Evolutionary conservation across 352 stramenopile species (phyloP).

Genomic region (Pythium apleroticum): DNA sequence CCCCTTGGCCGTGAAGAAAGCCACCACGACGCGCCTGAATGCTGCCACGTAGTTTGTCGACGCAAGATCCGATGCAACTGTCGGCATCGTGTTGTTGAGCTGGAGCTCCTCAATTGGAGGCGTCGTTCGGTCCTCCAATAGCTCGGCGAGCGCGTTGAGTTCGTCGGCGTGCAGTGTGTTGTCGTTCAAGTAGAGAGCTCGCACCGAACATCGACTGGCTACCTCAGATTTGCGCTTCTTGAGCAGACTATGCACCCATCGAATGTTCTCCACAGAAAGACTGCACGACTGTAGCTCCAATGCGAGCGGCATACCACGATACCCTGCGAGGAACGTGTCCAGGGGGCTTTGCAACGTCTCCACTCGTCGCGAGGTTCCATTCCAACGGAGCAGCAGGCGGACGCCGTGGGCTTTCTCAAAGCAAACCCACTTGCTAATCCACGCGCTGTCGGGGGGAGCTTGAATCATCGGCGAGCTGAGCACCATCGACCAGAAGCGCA

Average conservation of each 20-base stretch:
- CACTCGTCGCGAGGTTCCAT: neutral
- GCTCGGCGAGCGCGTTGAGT: neutral
- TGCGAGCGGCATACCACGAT: neutral
- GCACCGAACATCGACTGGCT: neutral
- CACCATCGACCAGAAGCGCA: neutral
- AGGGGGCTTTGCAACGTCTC: neutral
- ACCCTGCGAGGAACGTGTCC: neutral
- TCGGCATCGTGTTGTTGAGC: neutral
- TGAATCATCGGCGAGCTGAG: neutral
- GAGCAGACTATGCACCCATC: neutral
- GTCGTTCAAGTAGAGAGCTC: neutral
- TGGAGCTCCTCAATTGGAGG: neutral
- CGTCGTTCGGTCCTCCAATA: neutral
- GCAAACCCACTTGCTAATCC: neutral
- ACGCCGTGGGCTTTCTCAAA: neutral
- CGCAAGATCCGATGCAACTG: neutral
- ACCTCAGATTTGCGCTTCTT: neutral
- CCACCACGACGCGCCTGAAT: neutral
- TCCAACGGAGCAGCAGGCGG: neutral
- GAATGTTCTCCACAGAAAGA: neutral
- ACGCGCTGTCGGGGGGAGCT: neutral
- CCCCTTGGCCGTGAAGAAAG: neutral
- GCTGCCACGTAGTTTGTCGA: neutral
- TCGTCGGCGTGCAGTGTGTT: neutral
- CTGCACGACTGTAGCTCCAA: neutral